phyloP scores from a whole-genome alignment of 257 asterid genomes.

The Jacaranda copaia region DNA sequence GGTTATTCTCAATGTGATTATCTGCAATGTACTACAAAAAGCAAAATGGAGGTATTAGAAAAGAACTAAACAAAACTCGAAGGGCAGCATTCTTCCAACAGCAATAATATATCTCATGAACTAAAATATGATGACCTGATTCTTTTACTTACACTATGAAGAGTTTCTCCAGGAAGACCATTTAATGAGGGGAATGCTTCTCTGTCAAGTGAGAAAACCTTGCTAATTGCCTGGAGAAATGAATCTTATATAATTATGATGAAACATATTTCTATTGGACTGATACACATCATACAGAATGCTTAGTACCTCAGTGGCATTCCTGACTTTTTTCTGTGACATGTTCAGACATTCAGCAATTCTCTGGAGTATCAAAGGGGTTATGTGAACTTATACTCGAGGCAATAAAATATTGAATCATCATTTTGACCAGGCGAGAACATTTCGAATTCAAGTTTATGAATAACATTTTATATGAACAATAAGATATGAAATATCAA shows the following conservation, averaged over 20 bases:
- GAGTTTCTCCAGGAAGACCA: slow-evolving; percentile 89
- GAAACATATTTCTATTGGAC: slow-evolving; percentile 24
- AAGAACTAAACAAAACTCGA: background rate
- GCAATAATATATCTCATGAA: slow-evolving; percentile 6
- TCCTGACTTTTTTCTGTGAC: slow-evolving; percentile 88
- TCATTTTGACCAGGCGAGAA: background rate
- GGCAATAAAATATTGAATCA: slow-evolving; percentile 17
- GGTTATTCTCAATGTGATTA: slow-evolving; percentile 71
- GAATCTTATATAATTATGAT: slow-evolving; percentile 21
- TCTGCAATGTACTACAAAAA: slow-evolving; percentile 83
- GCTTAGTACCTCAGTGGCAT: slow-evolving; percentile 90
- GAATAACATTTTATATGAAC: slow-evolving; percentile 4
- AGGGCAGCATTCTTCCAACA: background rate
- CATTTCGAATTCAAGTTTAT: slow-evolving; percentile 6
- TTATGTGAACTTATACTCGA: slow-evolving; percentile 17
- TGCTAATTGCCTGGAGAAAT: slow-evolving; percentile 74
- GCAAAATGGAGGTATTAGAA: slow-evolving; percentile 21
- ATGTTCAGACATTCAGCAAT: slow-evolving; percentile 89
- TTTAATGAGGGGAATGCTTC: slow-evolving; percentile 89
- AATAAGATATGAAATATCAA: background rate
- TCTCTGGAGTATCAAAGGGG: slow-evolving; percentile 58
- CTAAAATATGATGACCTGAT: background rate
- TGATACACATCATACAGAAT: slow-evolving; percentile 8
- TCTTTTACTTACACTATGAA: slow-evolving; percentile 74
- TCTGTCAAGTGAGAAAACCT: slow-evolving; percentile 89